These are phyloP conservation scores for Fusarium sp. DNA, from an alignment of 2,329 filamentous ascomycete genomes.

Conservation along the genomic window DNA sequence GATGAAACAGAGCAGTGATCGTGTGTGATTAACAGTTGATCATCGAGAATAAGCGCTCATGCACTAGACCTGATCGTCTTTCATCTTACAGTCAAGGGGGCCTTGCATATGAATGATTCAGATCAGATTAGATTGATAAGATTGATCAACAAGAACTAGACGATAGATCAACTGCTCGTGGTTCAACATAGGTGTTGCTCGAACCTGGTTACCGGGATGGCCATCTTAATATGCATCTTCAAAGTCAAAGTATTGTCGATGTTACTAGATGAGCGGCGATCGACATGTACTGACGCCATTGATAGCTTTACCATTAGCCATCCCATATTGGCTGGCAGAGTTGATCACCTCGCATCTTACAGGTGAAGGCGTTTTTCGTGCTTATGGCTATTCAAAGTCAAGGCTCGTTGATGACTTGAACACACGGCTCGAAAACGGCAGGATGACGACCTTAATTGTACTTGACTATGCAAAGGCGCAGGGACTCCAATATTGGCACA, in stretches of 20 bases:
- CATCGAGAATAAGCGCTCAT: neutral
- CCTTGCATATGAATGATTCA: neutral
- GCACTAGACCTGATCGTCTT: neutral
- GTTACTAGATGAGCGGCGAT: constrained; percentile 11
- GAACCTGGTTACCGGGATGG: neutral
- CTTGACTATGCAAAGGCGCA: neutral
- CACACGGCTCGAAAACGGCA: neutral
- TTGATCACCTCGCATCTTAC: neutral
- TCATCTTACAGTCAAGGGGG: constrained; percentile 1
- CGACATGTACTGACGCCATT: neutral
- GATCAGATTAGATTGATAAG: constrained; percentile 5
- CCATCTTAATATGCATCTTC: neutral
- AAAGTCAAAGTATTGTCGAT: neutral
- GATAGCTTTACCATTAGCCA: neutral
- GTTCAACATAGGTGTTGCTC: neutral
- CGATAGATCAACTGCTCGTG: neutral
- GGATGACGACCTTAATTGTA: neutral
- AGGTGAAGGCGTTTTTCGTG: neutral
- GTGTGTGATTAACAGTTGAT: neutral
- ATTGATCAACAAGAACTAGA: neutral
- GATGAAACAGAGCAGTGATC: neutral
- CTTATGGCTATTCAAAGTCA: neutral
- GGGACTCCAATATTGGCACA: neutral
- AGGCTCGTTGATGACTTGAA: neutral
- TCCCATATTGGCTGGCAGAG: neutral